Conservation (phyloP, 2,329 filamentous ascomycete species). For the Cladosporium sp. region DNA sequence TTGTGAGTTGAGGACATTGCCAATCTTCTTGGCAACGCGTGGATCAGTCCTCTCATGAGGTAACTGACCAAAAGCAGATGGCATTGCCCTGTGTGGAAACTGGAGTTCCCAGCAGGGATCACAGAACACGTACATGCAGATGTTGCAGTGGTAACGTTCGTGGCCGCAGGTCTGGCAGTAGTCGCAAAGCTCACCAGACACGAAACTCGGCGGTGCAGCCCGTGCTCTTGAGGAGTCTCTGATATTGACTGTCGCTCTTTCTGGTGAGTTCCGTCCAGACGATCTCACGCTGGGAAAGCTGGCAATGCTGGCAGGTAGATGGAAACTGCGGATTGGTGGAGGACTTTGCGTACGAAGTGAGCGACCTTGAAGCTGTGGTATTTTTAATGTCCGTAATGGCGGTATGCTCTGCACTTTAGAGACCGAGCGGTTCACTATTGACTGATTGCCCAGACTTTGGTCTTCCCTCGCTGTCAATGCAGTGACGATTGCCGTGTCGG, state of each 20-base stretch:
- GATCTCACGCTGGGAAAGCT: too few relatives aligned
- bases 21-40: constrained; percentile 25
- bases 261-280: too few relatives aligned
- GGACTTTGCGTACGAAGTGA: too few relatives aligned
- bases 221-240: background rate
- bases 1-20: constrained; percentile 25
- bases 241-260: background rate
- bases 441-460: too few relatives aligned
- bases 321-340: too few relatives aligned
- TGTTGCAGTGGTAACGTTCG: constrained; percentile 5
- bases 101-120: constrained; percentile 4
- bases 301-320: too few relatives aligned
- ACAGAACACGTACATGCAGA: constrained; percentile 1
- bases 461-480: too few relatives aligned
- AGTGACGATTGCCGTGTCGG: too few relatives aligned
- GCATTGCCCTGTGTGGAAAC: background rate
- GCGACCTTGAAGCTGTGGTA: too few relatives aligned
- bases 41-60: constrained; percentile 36
- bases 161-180: background rate
- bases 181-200: constrained; percentile 4
- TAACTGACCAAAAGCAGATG: constrained; percentile 6
- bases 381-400: too few relatives aligned
- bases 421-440: too few relatives aligned
- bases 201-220: background rate
- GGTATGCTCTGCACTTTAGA: too few relatives aligned